A percentile compares a stretch with the other conserved stretches of the same genome.
phyloP scores from a whole-genome alignment of 768 basidiomycete species.

The Lentinula raphanica region DNA sequence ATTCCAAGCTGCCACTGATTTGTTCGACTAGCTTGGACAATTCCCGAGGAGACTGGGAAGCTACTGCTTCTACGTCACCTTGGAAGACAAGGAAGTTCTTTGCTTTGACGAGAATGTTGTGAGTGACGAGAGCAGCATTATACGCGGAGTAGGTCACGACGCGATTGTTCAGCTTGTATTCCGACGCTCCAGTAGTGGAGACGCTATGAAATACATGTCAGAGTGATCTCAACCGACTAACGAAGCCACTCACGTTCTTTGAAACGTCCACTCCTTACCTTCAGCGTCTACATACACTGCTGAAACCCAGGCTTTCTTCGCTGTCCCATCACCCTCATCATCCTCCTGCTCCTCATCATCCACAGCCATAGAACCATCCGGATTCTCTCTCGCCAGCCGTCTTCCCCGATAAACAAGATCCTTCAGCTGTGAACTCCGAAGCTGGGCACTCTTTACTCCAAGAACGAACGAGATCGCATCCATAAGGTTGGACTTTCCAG shows the following conservation, averaged over 20 bases:
- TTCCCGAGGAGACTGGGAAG: constrained; percentile 88
- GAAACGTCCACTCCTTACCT: constrained; percentile 84
- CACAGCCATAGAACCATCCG: constrained; percentile 37
- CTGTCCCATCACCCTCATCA: constrained; percentile 71
- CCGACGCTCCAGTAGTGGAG: constrained; percentile 79
- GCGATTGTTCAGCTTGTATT: constrained; percentile 82
- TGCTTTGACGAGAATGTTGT: constrained; percentile 97
- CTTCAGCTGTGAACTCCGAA: constrained; percentile 89
- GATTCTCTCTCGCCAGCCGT: constrained; percentile 50
- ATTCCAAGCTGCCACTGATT: constrained; percentile 90
- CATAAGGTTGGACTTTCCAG: constrained; percentile 99
- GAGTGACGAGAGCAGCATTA: constrained; percentile 78
- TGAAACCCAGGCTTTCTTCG: constrained; percentile 92
- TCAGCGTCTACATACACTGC: constrained; percentile 80
- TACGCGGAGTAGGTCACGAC: constrained; percentile 84
- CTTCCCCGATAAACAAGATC: constrained; percentile 94
- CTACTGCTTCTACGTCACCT: constrained; percentile 97
- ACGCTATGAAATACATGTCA: constrained; percentile 48
- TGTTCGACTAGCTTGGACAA: constrained; percentile 90
- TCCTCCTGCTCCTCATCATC: constrained; percentile 48
- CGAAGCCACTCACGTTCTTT: constrained; percentile 70
- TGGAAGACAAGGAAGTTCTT: constrained; percentile 99
- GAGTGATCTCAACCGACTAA: neutral
- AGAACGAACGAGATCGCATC: constrained; percentile 99
- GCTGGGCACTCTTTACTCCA: constrained; percentile 89